Percentiles rank a stretch among this genome's conserved stretches.
Evolutionary conservation across 768 basidiomycete genomes (phyloP).

Genomic region (Serendipita indica): DNA sequence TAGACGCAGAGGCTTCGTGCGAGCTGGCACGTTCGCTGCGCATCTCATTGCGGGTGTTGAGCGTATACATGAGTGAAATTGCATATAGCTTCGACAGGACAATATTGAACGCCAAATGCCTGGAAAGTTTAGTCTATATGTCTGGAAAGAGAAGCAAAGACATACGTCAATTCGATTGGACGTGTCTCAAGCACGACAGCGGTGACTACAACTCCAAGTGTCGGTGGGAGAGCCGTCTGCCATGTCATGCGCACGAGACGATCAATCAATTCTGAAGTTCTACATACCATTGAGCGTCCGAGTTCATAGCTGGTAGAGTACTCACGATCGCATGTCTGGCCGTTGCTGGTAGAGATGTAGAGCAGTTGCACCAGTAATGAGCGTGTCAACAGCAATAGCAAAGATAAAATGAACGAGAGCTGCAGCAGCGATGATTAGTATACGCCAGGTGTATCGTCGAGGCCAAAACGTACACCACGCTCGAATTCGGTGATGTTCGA

Average conservation of each 20-base stretch:
- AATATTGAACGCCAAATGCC: background rate
- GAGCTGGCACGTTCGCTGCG: background rate
- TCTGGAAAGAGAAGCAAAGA: no score
- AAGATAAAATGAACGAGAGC: background rate
- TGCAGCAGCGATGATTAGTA: background rate
- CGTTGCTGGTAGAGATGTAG: background rate
- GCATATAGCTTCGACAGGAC: background rate
- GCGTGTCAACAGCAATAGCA: background rate
- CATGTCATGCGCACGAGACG: background rate
- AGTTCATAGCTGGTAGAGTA: background rate
- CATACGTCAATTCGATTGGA: background rate
- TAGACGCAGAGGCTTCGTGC: no score
- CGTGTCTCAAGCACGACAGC: background rate
- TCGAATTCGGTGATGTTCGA: background rate
- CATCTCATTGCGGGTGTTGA: background rate
- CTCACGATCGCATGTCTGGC: background rate
- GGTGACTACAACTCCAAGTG: background rate
- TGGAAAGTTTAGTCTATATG: background rate
- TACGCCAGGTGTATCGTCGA: background rate
- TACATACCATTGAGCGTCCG: background rate
- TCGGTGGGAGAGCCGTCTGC: background rate
- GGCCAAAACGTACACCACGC: background rate
- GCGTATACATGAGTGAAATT: background rate
- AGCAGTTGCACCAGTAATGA: background rate
- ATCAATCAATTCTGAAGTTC: background rate